Evolutionary conservation across 2,329 filamentous ascomycete genomes (phyloP).

Genomic region (Massarina eburnea): DNA sequence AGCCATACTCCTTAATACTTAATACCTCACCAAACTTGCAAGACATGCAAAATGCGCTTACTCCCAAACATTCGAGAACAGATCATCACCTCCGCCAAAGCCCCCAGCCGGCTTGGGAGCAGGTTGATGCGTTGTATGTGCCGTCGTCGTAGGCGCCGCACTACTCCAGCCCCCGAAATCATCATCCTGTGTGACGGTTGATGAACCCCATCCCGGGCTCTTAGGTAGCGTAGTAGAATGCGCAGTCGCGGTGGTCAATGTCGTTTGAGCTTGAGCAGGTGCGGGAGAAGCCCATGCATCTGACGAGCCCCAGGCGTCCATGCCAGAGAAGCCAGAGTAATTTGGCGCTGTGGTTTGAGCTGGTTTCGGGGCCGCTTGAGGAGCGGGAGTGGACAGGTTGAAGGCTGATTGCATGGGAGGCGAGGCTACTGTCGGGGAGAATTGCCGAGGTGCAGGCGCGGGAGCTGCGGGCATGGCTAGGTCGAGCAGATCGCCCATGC

Average conservation of each 20-base stretch:
- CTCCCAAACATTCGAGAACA: slow-evolving; percentile 96
- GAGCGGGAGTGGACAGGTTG: slow-evolving; percentile 50
- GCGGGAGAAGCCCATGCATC: slow-evolving; percentile 78
- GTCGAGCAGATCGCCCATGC: slow-evolving; percentile 78
- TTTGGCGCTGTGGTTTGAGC: slow-evolving; percentile 32
- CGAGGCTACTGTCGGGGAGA: slow-evolving; percentile 36
- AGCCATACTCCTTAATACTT: too few species aligned
- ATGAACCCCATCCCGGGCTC: slow-evolving; percentile 59
- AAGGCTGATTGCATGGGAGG: slow-evolving; percentile 68
- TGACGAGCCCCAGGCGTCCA: slow-evolving; percentile 80
- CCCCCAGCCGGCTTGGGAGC: slow-evolving; percentile 55
- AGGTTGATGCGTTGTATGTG: slow-evolving; percentile 19
- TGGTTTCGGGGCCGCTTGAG: slow-evolving; percentile 39
- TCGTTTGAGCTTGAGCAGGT: slow-evolving; percentile 54
- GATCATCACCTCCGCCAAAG: slow-evolving; percentile 67
- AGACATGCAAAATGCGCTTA: slow-evolving; percentile 44
- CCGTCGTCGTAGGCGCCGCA: slow-evolving; percentile 58
- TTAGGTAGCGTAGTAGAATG: slow-evolving; percentile 45
- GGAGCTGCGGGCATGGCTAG: slow-evolving; percentile 52
- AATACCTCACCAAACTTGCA: too few species aligned
- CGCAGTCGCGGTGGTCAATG: slow-evolving; percentile 37
- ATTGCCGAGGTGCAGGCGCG: slow-evolving; percentile 26
- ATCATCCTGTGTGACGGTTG: slow-evolving; percentile 76
- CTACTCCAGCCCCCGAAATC: slow-evolving; percentile 97
- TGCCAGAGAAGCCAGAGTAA: slow-evolving; percentile 51